Evolutionary conservation across 1,139 yeast genomes (phyloP), one percentile per base, ranked within the genome.

Genomic region (Zygoascus hellenicus): DNA sequence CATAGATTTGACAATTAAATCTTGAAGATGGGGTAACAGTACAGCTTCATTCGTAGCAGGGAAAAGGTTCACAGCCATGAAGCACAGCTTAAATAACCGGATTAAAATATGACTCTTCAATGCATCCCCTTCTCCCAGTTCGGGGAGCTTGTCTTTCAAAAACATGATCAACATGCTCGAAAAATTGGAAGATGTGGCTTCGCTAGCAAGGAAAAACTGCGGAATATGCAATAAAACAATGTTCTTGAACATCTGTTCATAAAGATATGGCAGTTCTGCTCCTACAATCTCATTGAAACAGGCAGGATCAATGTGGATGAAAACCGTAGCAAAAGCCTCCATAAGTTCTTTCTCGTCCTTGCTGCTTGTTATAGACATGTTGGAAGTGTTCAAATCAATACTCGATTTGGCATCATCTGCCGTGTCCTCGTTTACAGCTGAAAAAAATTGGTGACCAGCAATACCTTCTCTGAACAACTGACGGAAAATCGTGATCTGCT

Each of bases 261-360:
- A 89, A 63, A 90, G 70, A 56, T 78, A 81, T 17, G 83, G 86
- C 51, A 92, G 73, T 62, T 92, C 96, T 2, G 83, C 75, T 52
- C 83, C 87, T 9, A 90, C 83, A 54, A 92, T 83, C 65, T 94
- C 99, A 62, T 88, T 90, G 65, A 94, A 94, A 1, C 97, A 86
- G 1, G 97, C 92, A 16, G 96, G 94, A 60, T 94, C 99, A 48
- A 94, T 77, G 62, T 89, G 96, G 58, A 89, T 87, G 65, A 88
- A 94, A 56, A 92, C 87, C 1, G 96, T 85, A 0, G 97, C 97
- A 63, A 94, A 81, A 1, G 90, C 84, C 63, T 94, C 98, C 96
- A 92, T 89, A 51, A 90, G 72, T 57, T 94, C 98, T 58, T 92
- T 89, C 53, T 90, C 97, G 60, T 90, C 97, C 56, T 88, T 89